Evolutionary conservation across 2,329 filamentous ascomycete species (phyloP).

Genomic region (Fusarium sp.): DNA sequence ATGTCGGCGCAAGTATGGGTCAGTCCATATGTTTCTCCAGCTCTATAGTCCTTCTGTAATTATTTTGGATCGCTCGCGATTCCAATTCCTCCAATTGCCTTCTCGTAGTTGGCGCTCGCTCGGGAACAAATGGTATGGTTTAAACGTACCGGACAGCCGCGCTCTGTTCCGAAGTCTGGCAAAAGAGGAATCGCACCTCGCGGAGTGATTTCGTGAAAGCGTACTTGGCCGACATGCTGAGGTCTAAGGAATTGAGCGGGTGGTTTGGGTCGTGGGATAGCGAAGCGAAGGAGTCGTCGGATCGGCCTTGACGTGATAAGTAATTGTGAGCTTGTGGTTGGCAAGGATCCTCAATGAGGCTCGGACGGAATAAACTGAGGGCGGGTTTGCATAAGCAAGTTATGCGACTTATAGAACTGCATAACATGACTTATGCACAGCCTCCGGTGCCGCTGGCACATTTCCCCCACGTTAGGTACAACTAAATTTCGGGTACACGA

Average conservation of each 20-base stretch:
- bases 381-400: constrained; percentile 25
- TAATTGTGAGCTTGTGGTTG: constrained; percentile 48
- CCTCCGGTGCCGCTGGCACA: constrained; percentile 32
- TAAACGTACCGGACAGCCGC: constrained; percentile 81
- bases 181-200: constrained; percentile 97
- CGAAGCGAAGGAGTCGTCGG: constrained; percentile 10
- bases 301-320: constrained; percentile 37
- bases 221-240: constrained; percentile 88
- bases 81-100: constrained; percentile 29
- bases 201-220: constrained; percentile 88
- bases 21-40: constrained; percentile 17
- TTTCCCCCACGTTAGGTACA: constrained; percentile 5
- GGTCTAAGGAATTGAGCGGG: background rate
- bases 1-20: constrained; percentile 22
- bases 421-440: constrained; percentile 19
- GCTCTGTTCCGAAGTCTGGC: constrained; percentile 92
- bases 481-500: constrained; percentile 21
- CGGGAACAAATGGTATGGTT: constrained; percentile 2
- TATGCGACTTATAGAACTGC: background rate
- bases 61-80: background rate
- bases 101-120: background rate
- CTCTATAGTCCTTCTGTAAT: background rate
- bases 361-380: constrained; percentile 40
- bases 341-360: constrained; percentile 42
- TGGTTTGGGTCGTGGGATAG: constrained; percentile 5